A percentile compares a stretch with the other conserved stretches of the same genome.
Conservation (phyloP, 129 eudicot genomes). For the Centaurea solstitialis region DNA sequence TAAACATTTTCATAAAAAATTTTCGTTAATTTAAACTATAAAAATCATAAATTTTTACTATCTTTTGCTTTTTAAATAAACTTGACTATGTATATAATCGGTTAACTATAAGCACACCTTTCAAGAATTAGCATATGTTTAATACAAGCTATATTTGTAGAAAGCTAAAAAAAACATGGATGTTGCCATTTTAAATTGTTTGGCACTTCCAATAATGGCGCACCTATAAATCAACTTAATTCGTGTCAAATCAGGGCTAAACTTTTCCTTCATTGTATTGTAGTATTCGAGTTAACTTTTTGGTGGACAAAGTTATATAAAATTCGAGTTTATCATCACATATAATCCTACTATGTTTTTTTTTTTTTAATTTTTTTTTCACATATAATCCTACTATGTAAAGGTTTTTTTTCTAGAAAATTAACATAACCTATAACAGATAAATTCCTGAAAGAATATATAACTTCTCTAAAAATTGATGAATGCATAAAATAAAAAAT, state of each 20-base stretch:
- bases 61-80: too few relatives aligned
- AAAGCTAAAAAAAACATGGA: not conserved
- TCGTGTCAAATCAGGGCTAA: not conserved
- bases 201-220: conserved; percentile 1
- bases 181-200: not conserved
- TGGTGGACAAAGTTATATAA: not conserved
- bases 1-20: too few relatives aligned
- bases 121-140: not conserved
- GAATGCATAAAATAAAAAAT: not conserved
- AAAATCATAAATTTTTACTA: too few relatives aligned
- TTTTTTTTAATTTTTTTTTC: too few relatives aligned
- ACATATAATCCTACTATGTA: too few relatives aligned
- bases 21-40: too few relatives aligned
- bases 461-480: not conserved
- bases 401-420: not conserved
- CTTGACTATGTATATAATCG: too few relatives aligned
- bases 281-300: not conserved
- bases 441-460: too few relatives aligned
- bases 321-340: too few relatives aligned
- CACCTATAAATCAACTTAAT: not conserved
- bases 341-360: too few relatives aligned
- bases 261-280: not conserved
- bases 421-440: too few relatives aligned
- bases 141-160: not conserved
- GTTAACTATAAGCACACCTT: too few relatives aligned